Base-by-base conservation (phyloP, 139 green algal genomes). In the Chlorella sp. region DNA sequence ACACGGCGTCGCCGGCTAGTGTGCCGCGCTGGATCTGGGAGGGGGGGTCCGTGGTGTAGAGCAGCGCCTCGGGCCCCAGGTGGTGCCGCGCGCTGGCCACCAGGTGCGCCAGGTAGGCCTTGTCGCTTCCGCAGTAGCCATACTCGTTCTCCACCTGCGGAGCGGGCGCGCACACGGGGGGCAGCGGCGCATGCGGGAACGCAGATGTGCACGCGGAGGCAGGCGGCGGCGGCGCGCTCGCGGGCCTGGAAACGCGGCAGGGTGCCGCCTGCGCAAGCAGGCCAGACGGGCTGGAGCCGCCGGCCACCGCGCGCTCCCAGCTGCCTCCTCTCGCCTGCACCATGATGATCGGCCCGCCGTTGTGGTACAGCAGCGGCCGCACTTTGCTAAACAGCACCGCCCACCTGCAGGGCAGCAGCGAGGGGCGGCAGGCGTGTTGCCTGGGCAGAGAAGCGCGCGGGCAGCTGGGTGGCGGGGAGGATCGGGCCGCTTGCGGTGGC, bases 71-170 rank as follows among this genome's bases (percentile, higher is more conserved):
- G 21, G 74, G 41, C 2, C 81, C 83, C 43, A 91, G 61, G 27
- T 79, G 63, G 0, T 66, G 40, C 27, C 76, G 71, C 2, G 81
- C 76, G 6, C 69, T 45, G 21, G 12, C 45, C 1, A 64, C 60
- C 29, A 92, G 61, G 43, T 89, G 74, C 3, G 74, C 46, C 60
- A 90, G 36, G 73, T 91, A 91, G 0, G 45, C 62, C 35, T 83
- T 83, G 43, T 87, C 71, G 12, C 55, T 25, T 7, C 83, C 81
- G 58, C 82, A 83, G 43, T 87, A 89, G 14, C 88, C 87, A 45
- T 84, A 89, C 76, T 92, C 88, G 62, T 92, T 92, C 45, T 92
- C 88, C 15, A 92, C 62, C 84, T 92, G 82, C 73, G 63, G 12
- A n/a, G 51, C n/a, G n/a, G n/a, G 15, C 31, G 46, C 7, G 31